Evolutionary conservation across 2,329 filamentous ascomycete species (phyloP), one percentile per base, ranked within the genome.

Genomic region (Alternaria brassicicola): DNA sequence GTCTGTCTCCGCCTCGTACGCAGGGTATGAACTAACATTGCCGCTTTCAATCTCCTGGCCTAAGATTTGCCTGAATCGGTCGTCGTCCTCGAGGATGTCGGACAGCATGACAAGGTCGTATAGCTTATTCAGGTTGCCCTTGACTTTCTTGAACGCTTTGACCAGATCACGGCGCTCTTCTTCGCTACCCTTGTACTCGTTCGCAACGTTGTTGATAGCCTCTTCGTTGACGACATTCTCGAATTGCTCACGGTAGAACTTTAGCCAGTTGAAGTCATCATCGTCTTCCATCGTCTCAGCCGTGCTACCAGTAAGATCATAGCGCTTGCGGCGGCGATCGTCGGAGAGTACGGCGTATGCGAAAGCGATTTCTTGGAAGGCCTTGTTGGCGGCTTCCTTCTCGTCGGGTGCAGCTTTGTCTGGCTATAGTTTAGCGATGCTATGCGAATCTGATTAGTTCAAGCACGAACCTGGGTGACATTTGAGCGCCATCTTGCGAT

Each of bases 271-370:
- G 80, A 98, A 99, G 59, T 81, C 81, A 52, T 89, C 90, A 73
- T 92, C 89, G 30, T 89, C 70, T 51, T 84, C 85, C 21, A 96
- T 86, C 8, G 88, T 89, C 73, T 97, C 93, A 10, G 91, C 87
- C 0, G 93, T 98, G 55, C 90, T 95, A 53, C 95, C 95, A 0
- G 94, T 98, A 52, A 85, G 83, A 74, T 99, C 94, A 81, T 97
- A 99, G 58, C 92, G 90, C 68, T 88, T 88, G 66, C 95, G 90
- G 52, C 95, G 88, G 19, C 84, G 83, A 21, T 89, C 84, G 68
- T 97, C 92, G 30, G 92, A 97, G 33, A 99, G 90, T 48, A 99
- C 86, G 31, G 93, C 94, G 74, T 98, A 97, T 51, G 95, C 94
- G 71, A 97, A 94, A 23, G 94, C 94, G 67, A 99, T 88, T 67